These are phyloP conservation scores for Apiospora arundinis DNA, from an alignment of 2,329 filamentous ascomycete genomes.

Conservation along the genomic window DNA sequence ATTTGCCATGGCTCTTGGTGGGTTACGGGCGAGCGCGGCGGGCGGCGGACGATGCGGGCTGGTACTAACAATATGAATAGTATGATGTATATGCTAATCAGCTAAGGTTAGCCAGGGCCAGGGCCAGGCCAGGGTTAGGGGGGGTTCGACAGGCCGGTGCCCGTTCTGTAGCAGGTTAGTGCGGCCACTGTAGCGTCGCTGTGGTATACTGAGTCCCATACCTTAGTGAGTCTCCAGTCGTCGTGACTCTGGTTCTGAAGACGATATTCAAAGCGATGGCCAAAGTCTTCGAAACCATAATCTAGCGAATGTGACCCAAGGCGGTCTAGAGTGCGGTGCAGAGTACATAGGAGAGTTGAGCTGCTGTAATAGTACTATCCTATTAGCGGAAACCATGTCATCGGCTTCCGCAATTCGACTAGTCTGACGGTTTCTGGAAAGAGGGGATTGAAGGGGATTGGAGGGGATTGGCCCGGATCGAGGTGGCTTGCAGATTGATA, in stretches of 20 bases:
- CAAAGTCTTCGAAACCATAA: neutral
- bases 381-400: neutral
- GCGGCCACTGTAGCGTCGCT: neutral
- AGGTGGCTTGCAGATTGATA: neutral
- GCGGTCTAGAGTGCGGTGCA: neutral
- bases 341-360: neutral
- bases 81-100: neutral
- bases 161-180: neutral
- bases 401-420: neutral
- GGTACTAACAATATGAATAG: neutral
- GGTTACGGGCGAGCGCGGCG: no score
- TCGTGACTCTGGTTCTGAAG: neutral
- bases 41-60: neutral
- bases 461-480: neutral
- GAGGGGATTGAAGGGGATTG: neutral
- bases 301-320: neutral
- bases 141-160: no score
- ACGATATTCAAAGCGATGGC: neutral
- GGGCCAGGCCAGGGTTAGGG: no score
- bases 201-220: neutral
- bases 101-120: neutral
- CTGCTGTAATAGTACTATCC: neutral
- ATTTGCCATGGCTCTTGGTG: no score
- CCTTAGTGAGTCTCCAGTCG: neutral
- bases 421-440: neutral